These are phyloP conservation scores for Ganoderma leucocontextum DNA, from an alignment of 1,284 basidiomycete genomes.

Conservation along the genomic window DNA sequence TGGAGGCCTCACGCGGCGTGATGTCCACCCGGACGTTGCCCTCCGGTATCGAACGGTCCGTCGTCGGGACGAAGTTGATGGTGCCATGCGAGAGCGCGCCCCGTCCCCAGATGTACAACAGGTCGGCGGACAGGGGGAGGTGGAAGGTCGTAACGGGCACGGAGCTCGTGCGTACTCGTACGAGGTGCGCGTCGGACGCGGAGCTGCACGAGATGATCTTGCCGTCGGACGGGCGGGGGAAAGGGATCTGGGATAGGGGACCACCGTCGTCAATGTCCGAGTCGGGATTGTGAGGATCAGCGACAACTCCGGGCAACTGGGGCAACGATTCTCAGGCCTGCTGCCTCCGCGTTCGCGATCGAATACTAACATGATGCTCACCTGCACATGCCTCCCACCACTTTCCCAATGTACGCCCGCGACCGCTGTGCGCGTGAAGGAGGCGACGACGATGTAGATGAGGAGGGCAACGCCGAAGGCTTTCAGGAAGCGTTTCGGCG, in stretches of 20 bases:
- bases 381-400: slow-evolving; percentile 10
- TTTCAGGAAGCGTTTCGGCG: slow-evolving; percentile 38
- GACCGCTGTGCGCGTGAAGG: slow-evolving; percentile 33
- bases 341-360: not conserved
- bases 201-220: slow-evolving; percentile 27
- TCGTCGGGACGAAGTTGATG: slow-evolving; percentile 22
- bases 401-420: slow-evolving; percentile 18
- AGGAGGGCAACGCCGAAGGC: slow-evolving; percentile 39
- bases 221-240: slow-evolving; percentile 25
- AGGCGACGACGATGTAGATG: slow-evolving; percentile 36
- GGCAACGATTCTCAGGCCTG: not conserved
- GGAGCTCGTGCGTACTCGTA: too few species aligned
- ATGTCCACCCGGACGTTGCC: slow-evolving; percentile 36
- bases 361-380: slow-evolving; percentile 2
- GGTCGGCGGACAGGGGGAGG: slow-evolving; percentile 36
- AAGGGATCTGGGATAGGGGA: slow-evolving; percentile 3
- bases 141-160: slow-evolving; percentile 29
- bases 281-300: not conserved
- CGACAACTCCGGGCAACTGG: not conserved
- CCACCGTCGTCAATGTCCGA: not conserved
- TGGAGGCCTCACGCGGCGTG: slow-evolving; percentile 16
- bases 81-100: slow-evolving; percentile 35
- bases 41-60: slow-evolving; percentile 20
- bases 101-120: slow-evolving; percentile 38
- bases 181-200: not conserved